Evolutionary conservation across 371 early-diverging fungal genomes (phyloP).

Genomic region (Polyrhizophydium stewartii): DNA sequence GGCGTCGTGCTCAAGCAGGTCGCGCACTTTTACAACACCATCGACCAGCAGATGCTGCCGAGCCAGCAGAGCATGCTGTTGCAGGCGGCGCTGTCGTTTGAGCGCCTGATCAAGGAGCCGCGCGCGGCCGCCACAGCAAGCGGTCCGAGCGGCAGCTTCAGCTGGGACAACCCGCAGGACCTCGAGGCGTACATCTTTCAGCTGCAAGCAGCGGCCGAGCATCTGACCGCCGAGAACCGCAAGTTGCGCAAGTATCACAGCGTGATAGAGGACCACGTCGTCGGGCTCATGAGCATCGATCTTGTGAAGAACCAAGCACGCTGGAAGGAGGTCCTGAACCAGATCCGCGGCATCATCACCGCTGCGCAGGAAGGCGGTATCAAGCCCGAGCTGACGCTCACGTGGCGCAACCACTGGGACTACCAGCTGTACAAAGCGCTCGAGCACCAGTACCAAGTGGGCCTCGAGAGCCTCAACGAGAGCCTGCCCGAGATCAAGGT

Average conservation of each 20-base stretch:
- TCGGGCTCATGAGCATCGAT: slow-evolving; percentile 31
- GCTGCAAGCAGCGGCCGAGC: slow-evolving; percentile 32
- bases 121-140: slow-evolving; percentile 6
- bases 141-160: slow-evolving; percentile 1
- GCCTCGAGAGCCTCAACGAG: slow-evolving; percentile 38
- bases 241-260: slow-evolving; percentile 36
- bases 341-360: slow-evolving; percentile 32
- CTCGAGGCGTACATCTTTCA: slow-evolving; percentile 40
- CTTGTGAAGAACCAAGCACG: slow-evolving; percentile 37
- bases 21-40: slow-evolving; percentile 55
- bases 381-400: slow-evolving; percentile 24
- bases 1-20: slow-evolving; percentile 49
- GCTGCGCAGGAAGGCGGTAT: slow-evolving; percentile 27
- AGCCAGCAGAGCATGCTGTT: slow-evolving; percentile 48
- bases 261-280: slow-evolving; percentile 28
- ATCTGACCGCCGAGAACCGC: slow-evolving; percentile 37
- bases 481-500: slow-evolving; percentile 45
- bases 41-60: slow-evolving; percentile 50
- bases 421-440: slow-evolving; percentile 52
- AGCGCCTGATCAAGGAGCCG: slow-evolving; percentile 39
- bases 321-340: slow-evolving; percentile 44
- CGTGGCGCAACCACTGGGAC: slow-evolving; percentile 51
- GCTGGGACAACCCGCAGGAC: slow-evolving; percentile 27
- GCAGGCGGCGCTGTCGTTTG: slow-evolving; percentile 42
- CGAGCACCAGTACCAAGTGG: slow-evolving; percentile 42